Evolutionary conservation across 169 alveolate genomes (phyloP).

Genomic region (Eimeria sp.): DNA sequence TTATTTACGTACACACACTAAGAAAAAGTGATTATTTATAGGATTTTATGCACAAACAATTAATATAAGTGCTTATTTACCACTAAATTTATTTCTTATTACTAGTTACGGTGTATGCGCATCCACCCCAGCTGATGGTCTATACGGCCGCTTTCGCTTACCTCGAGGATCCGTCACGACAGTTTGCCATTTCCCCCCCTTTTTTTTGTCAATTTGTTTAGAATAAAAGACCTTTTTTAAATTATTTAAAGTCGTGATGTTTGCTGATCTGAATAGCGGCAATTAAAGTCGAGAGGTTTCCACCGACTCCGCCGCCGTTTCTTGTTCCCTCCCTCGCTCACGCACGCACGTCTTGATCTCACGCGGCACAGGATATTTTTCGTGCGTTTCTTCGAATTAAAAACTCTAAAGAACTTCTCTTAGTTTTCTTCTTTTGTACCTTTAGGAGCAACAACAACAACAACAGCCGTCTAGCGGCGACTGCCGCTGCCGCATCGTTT

Average conservation of each 20-base stretch:
- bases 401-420: too few relatives aligned
- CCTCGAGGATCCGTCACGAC: background rate
- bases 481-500: background rate
- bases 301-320: background rate
- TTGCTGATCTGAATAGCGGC: slow-evolving; percentile 11
- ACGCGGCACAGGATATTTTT: background rate
- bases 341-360: background rate
- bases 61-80: background rate
- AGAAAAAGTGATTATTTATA: too few relatives aligned
- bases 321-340: background rate
- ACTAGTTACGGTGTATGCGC: background rate
- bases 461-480: background rate
- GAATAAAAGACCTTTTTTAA: background rate
- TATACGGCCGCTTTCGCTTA: background rate
- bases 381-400: background rate
- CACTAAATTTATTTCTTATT: background rate
- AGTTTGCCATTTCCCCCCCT: background rate
- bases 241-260: background rate
- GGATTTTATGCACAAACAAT: too few relatives aligned
- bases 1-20: too few relatives aligned
- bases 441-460: background rate
- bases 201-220: background rate
- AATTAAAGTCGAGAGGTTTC: background rate
- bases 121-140: background rate
- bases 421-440: background rate